Evolutionary conservation across 1,284 basidiomycete genomes (phyloP), one percentile per base, ranked within the genome.

Genomic region (Athelia psychrophila): DNA sequence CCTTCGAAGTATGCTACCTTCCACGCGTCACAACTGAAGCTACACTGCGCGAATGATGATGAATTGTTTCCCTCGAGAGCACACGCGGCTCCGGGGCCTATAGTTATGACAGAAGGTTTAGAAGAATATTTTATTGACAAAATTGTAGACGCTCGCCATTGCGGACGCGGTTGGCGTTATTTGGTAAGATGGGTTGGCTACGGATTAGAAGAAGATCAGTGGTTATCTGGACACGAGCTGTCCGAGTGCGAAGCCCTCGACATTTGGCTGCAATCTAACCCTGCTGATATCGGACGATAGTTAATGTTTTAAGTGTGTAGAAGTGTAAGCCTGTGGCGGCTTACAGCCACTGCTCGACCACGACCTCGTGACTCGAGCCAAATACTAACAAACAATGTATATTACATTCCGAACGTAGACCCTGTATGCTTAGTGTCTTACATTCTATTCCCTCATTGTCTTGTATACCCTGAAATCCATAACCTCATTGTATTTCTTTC

Each of bases 201-300:
- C 32, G 38, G 49, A 0, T 18, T 36, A 1, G 20, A 32, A 15
- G 42, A 57, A 22, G 54, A 57, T 20, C 18, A 48, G 16, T 60
- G 59, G 58, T 19, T 61, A 4, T 33, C 55, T 3, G 55, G 52
- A 3, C 32, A 42, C 1, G 54, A 61, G 0, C 51, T 69, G 2
- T 52, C 46, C 2, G 48, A 56, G n/a, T 54, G 54, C 32, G 12
- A 46, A 15, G 55, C 24, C 2, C 27, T 61, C 19, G 60, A 61
- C 25, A 38, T 16, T 33, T 61, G 56, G 59, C 12, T 51, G 1
- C 10, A 9, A 0, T 4, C n/a, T 0, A 51, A 53, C 25, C 27
- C 27, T 5, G 13, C 13, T 6, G 27, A 30, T 30, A 30, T 30
- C 13, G 5, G 13, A 30, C 6, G 27, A n/a, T 6, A 13, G 13